Evolutionary conservation across 257 asterid species (phyloP).

Genomic region (Nicotiana noctiflora): DNA sequence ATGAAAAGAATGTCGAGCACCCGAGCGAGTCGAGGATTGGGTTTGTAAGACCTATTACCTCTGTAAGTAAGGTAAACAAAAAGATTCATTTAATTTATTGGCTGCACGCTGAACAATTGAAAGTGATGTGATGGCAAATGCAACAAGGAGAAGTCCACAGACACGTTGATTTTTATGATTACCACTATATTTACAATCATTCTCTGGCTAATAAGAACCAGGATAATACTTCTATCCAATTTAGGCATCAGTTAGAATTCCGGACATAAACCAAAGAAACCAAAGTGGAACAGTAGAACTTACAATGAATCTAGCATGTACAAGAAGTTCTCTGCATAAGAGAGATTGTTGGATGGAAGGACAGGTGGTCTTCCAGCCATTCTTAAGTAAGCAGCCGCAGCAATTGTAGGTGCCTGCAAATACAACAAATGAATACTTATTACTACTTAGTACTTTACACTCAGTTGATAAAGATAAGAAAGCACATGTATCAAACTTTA

Average conservation of each 20-base stretch:
- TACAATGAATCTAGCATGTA: slow-evolving; percentile 99
- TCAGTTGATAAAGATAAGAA: neutral
- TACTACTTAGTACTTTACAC: neutral
- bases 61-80: slow-evolving; percentile 40
- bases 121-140: slow-evolving; percentile 3
- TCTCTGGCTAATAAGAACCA: neutral
- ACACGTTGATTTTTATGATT: neutral
- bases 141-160: neutral
- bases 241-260: neutral
- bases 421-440: neutral
- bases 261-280: neutral
- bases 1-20: slow-evolving; percentile 90
- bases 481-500: neutral
- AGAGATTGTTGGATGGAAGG: slow-evolving; percentile 89
- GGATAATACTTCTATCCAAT: neutral
- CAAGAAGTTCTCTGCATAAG: slow-evolving; percentile 94
- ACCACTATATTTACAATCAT: neutral
- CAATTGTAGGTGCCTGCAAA: slow-evolving; percentile 94
- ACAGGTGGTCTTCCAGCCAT: slow-evolving; percentile 98
- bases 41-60: slow-evolving; percentile 84
- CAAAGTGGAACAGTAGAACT: slow-evolving; percentile 23
- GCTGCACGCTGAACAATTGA: neutral
- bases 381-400: slow-evolving; percentile 98
- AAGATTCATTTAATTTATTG: neutral
- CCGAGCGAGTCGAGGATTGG: slow-evolving; percentile 96